Evolutionary conservation across 2,329 filamentous ascomycete genomes (phyloP), one percentile per base, ranked within the genome.

Genomic region (Cordyceps pruinosa): DNA sequence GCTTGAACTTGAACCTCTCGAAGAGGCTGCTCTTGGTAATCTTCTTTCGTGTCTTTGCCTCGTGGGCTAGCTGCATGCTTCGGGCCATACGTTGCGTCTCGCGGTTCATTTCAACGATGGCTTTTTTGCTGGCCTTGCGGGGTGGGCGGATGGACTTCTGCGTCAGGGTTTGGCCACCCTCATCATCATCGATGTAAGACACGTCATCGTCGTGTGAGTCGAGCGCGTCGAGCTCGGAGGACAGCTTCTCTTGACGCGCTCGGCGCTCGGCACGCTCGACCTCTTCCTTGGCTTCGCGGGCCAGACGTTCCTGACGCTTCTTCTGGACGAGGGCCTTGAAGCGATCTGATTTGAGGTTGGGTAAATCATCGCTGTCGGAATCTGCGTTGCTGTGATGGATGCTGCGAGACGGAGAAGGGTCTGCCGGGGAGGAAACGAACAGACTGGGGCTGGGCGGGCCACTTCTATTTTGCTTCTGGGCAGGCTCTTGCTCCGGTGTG

Each of bases 61-160:
- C 86, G 70, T 97, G 92, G 1, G 89, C 84, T 49, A 99, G 80
- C 70, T 97, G 93, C 83, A 96, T 89, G 67, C 88, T 95, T 62
- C 94, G 83, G 63, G 84, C 87, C 74, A 99, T 83, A 30, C 94
- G 85, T 74, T 99, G 94, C 1, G 93, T 97, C 72, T 99, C 94
- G 58, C 90, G 84, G 65, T 88, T 88, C 87, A 99, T 97, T 64
- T 97, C 93, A 68, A 97, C 90, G 42, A 97, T 70, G 0, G 94
- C 94, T 73, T 91, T 97, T 75, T 93, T 97, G 75, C 92, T 93
- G 0, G 94, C 92, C 69, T 94, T 96, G 13, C 94, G 83, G 10
- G 83, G 80, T 5, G 90, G 86, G 4, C 87, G 84, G 26, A 81
- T 77, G 39, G 35, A 42, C 21, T 34, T 52, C 66, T 92, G 88